Conservation (phyloP, 306 rosid species). For the Prunus dulcis region DNA sequence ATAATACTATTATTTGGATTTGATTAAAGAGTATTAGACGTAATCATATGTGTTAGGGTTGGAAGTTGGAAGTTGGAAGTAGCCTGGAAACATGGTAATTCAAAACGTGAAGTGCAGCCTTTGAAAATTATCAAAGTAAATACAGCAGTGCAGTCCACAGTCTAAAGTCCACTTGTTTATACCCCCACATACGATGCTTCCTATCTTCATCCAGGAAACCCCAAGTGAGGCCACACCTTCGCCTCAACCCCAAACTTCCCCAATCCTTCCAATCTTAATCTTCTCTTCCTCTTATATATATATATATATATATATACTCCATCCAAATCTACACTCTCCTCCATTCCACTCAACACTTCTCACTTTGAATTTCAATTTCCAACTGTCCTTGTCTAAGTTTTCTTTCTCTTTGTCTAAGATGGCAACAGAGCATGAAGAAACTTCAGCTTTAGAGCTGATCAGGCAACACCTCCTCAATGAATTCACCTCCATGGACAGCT, state of each 20-base stretch:
- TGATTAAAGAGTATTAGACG: neutral
- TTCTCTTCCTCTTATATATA: neutral
- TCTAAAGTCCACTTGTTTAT: neutral
- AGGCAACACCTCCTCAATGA: constrained; percentile 61
- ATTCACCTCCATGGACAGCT: constrained; percentile 36
- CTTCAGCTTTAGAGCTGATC: constrained; percentile 53
- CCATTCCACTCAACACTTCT: neutral
- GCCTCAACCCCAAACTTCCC: neutral
- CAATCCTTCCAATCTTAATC: neutral
- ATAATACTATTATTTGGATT: neutral
- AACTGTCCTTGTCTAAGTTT: neutral
- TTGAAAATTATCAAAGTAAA: neutral
- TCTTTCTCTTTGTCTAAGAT: neutral
- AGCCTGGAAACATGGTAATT: constrained; percentile 14
- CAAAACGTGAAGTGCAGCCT: neutral
- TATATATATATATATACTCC: neutral
- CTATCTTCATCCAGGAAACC: constrained; percentile 29
- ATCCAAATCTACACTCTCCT: constrained; percentile 11
- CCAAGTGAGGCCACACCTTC: constrained; percentile 8
- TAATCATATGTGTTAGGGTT: too few species aligned
- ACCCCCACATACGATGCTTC: constrained; percentile 16
- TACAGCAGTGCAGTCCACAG: neutral
- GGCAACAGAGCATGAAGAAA: constrained; percentile 30
- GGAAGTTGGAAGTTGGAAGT: constrained; percentile 16
- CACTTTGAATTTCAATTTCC: neutral